Base-by-base conservation (phyloP, 2,329 filamentous ascomycete genomes). In the Cyclaneusma minus region DNA sequence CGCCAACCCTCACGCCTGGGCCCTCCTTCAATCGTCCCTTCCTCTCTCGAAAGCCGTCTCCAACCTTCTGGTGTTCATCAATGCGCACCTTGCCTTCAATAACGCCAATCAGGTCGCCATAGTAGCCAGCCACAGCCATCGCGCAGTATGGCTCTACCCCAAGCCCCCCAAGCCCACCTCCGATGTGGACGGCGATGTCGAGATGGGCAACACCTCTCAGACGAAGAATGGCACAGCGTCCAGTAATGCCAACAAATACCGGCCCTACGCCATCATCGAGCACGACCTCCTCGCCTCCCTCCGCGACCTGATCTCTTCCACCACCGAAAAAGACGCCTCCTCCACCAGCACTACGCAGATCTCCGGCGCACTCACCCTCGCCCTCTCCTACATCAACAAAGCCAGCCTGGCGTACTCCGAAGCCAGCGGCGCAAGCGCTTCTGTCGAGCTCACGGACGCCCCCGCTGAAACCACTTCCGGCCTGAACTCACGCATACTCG, bases 1-100 rank as follows among this genome's bases (percentile, higher is more conserved):
- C 58, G 94, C 87, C 14, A 98, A 98, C 49, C 89, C 89, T 3
- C 79, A 85, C 41, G 85, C 89, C 41, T 93, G 89, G 89, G 73
- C 81, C 5, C 64, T 81, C 33, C 68, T 95, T 22, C 62, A 74
- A 33, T 55, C 70, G 30, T 68, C 68, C 16, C 71, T 95, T 6
- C 72, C 87, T 15, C 68, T 98, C 33, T 80, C 80, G 25, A 76
- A 78, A 44, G 83, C 83, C 34, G 62, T 98, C 33, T 82, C 87
- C 34, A 78, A 87, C 54, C 68, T 95, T 36, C 75, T 95, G 44
- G 77, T 98, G 58, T 95, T 94, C 56, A 75, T 94, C 56, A 95
- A 98, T 52, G 83, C 87, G 29, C 91, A 98, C 48, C 67, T 98
- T 16, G 84, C 89, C 38, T 85, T 87, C 48, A 91, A 85, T 53